Percentiles rank a stretch among this genome's conserved stretches.
Evolutionary conservation across 2,329 filamentous ascomycete genomes (phyloP).

Genomic region (Elsinoe perseae): DNA sequence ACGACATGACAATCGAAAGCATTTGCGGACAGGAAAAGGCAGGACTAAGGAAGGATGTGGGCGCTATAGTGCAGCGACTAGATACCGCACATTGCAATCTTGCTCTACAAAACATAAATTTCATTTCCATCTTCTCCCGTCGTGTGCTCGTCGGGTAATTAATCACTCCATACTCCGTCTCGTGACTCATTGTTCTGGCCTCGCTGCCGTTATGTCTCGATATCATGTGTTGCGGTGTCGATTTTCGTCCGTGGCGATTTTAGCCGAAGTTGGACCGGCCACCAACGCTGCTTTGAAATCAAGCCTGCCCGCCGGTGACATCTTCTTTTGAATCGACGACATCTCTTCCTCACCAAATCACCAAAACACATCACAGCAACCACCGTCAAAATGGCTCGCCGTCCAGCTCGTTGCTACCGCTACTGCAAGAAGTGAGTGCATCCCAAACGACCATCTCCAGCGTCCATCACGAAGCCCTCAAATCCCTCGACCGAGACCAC

Average conservation of each 20-base stretch:
- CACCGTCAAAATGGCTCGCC: slow-evolving; percentile 92
- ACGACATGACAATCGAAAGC: slow-evolving; percentile 1
- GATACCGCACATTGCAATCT: slow-evolving; percentile 12
- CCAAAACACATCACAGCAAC: slow-evolving; percentile 40
- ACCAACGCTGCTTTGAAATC: slow-evolving; percentile 11
- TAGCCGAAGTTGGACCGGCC: slow-evolving; percentile 9
- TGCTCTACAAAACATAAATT: background rate
- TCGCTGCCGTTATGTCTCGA: background rate
- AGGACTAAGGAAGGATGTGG: background rate
- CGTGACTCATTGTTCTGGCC: background rate
- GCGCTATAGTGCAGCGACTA: background rate
- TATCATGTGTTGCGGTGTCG: background rate
- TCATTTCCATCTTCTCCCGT: background rate
- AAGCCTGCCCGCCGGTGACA: slow-evolving; percentile 8
- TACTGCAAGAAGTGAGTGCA: slow-evolving; percentile 99
- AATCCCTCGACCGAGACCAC: background rate
- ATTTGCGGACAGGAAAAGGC: slow-evolving; percentile 1
- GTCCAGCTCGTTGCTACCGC: slow-evolving; percentile 92
- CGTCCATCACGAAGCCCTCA: background rate
- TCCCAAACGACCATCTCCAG: background rate
- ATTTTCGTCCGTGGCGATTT: background rate
- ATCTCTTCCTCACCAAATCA: slow-evolving; percentile 21
- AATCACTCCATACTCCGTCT: background rate
- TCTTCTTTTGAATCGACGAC: background rate
- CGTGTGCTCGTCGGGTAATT: background rate